Percentiles rank a stretch among this genome's conserved stretches.
phyloP scores from a whole-genome alignment of 345 rosid species.

The Eucalyptus regnans region DNA sequence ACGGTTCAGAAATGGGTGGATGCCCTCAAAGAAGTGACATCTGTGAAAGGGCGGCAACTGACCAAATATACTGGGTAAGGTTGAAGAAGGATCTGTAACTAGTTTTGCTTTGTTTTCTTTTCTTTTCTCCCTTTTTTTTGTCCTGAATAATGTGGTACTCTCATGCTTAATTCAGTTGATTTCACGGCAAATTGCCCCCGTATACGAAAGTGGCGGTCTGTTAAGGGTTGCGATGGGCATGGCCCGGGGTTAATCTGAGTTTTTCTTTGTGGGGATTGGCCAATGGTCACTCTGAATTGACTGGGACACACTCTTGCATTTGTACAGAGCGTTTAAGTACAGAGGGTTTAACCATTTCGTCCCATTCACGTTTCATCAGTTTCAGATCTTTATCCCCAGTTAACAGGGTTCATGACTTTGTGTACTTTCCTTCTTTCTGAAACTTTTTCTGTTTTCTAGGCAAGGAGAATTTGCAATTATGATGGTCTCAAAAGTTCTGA shows the following conservation, averaged over 20 bases:
- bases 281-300: too few species aligned
- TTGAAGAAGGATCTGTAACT: background rate
- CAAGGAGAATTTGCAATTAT: background rate
- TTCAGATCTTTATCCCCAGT: background rate
- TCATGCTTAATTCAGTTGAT: background rate
- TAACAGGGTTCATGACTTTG: too few species aligned
- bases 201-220: too few species aligned
- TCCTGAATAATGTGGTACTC: background rate
- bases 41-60: background rate
- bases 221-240: too few species aligned
- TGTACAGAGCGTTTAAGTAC: too few species aligned
- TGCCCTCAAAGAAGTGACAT: background rate
- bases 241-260: too few species aligned
- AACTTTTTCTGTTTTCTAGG: background rate
- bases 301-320: too few species aligned
- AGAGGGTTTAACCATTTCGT: too few species aligned
- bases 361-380: background rate
- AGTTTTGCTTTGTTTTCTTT: background rate
- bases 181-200: too few species aligned
- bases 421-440: too few species aligned
- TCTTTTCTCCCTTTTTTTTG: background rate
- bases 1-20: background rate
- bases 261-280: too few species aligned
- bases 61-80: background rate
- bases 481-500: background rate